These are phyloP conservation scores for Xylaria sp. DNA, from an alignment of 2,329 filamentous ascomycete species.

Conservation along the genomic window DNA sequence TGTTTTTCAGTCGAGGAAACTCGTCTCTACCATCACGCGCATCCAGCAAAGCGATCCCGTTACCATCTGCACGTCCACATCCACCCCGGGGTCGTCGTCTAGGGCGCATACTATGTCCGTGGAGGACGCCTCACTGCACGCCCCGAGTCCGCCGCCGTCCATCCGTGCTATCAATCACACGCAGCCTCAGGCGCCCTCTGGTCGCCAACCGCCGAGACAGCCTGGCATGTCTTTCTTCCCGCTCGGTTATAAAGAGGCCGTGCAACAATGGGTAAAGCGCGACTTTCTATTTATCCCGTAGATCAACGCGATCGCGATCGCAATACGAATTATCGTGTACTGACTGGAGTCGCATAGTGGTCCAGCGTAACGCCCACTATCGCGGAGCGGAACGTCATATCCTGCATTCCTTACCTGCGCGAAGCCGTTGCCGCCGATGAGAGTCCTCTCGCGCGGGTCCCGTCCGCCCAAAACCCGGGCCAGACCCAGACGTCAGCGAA, in stretches of 20 bases:
- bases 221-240: conserved; percentile 60
- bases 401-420: conserved; percentile 76
- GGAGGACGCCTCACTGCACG: conserved; percentile 21
- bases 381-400: conserved; percentile 84
- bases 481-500: conserved; percentile 41
- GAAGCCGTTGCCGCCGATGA: conserved; percentile 57
- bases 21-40: conserved; percentile 32
- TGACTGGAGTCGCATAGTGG: conserved; percentile 56
- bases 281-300: no score
- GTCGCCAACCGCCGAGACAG: conserved; percentile 28
- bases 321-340: conserved; percentile 9
- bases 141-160: background rate
- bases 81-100: conserved; percentile 7
- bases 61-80: conserved; percentile 1
- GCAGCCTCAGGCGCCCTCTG: conserved; percentile 31
- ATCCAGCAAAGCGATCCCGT: conserved; percentile 24
- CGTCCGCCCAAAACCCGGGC: conserved; percentile 38
- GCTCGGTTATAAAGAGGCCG: conserved; percentile 84
- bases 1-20: conserved; percentile 39
- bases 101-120: conserved; percentile 24
- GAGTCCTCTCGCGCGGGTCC: conserved; percentile 27
- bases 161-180: conserved; percentile 15
- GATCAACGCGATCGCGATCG: no score
- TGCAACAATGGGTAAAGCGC: conserved; percentile 75
- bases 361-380: conserved; percentile 71